These are phyloP conservation scores for Cercospora berteroae DNA, from an alignment of 2,329 filamentous ascomycete genomes.

Conservation along the genomic window DNA sequence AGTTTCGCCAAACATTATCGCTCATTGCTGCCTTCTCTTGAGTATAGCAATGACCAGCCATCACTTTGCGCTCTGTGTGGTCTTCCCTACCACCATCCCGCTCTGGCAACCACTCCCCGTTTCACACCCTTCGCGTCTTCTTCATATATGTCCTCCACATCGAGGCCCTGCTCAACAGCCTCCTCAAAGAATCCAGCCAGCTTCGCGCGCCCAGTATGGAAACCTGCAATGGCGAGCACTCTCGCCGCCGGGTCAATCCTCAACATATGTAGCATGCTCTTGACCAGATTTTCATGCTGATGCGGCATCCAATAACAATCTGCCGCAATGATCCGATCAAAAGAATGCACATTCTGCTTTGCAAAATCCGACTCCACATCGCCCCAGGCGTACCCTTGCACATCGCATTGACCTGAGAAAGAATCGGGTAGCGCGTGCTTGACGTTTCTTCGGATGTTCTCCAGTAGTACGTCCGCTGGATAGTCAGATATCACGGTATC, in stretches of 20 bases:
- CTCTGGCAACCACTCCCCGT: slow-evolving; percentile 56
- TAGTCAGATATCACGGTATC: slow-evolving; percentile 65
- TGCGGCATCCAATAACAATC: slow-evolving; percentile 75
- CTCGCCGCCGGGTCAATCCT: slow-evolving; percentile 57
- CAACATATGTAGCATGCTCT: slow-evolving; percentile 61
- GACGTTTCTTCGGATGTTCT: slow-evolving; percentile 60
- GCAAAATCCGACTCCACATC: slow-evolving; percentile 48
- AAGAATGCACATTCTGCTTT: slow-evolving; percentile 41
- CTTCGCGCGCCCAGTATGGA: slow-evolving; percentile 68
- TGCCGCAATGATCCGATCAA: slow-evolving; percentile 64
- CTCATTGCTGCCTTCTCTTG: slow-evolving; percentile 10
- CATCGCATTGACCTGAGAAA: slow-evolving; percentile 37
- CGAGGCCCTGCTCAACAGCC: slow-evolving; percentile 53
- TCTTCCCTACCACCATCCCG: slow-evolving; percentile 62
- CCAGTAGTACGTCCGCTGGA: slow-evolving; percentile 59
- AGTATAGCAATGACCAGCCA: slow-evolving; percentile 60
- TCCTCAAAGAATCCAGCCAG: slow-evolving; percentile 65
- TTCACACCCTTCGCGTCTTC: slow-evolving; percentile 64
- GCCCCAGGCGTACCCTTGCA: slow-evolving; percentile 67
- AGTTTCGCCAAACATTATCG: background rate
- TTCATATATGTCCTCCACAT: slow-evolving; percentile 66
- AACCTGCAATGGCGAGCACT: slow-evolving; percentile 66
- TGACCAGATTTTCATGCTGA: slow-evolving; percentile 65
- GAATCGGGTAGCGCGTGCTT: slow-evolving; percentile 47
- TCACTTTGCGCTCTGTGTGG: slow-evolving; percentile 62